Percentiles rank a stretch among this genome's conserved stretches.
Evolutionary conservation across 352 stramenopile species (phyloP).

Genomic region (Pythium phragmitis): DNA sequence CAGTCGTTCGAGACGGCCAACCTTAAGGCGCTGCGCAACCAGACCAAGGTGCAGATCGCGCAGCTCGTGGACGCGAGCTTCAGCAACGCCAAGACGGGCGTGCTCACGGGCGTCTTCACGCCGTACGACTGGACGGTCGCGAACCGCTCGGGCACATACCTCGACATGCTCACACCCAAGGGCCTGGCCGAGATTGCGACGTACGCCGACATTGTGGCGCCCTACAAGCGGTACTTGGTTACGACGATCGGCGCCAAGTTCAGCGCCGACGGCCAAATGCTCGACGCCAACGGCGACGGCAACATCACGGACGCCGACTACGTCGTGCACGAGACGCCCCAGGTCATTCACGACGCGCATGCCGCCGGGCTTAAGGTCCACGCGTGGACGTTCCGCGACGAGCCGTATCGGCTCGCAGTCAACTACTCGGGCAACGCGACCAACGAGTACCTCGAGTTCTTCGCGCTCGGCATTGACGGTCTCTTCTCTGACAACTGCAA

Average conservation of each 20-base stretch:
- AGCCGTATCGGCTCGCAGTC: conserved; percentile 52
- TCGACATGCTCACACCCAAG: conserved; percentile 52
- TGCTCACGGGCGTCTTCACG: conserved; percentile 42
- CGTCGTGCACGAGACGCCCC: conserved; percentile 37
- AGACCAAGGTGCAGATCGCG: conserved; percentile 72
- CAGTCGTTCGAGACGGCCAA: conserved; percentile 80
- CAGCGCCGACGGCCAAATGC: conserved; percentile 36
- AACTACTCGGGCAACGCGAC: conserved; percentile 64
- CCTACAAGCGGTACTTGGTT: conserved; percentile 83
- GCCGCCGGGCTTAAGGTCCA: conserved; percentile 55
- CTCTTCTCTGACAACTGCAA: conserved; percentile 50
- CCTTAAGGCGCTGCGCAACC: conserved; percentile 61
- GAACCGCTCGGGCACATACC: conserved; percentile 50
- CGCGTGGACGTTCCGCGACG: conserved; percentile 68
- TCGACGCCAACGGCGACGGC: conserved; percentile 68
- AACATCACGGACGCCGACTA: conserved; percentile 61
- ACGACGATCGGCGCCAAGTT: conserved; percentile 45
- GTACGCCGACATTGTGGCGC: conserved; percentile 70
- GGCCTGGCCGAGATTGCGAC: conserved; percentile 61
- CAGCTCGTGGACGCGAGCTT: conserved; percentile 72
- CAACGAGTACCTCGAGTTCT: conserved; percentile 67
- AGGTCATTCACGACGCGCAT: conserved; percentile 55
- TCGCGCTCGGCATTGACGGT: conserved; percentile 55
- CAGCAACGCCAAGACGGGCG: conserved; percentile 52
- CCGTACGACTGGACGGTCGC: conserved; percentile 70